Percentiles rank a stretch among this genome's conserved stretches.
These are phyloP conservation scores for Trametes maxima DNA, from an alignment of 768 basidiomycete genomes.

Conservation along the genomic window DNA sequence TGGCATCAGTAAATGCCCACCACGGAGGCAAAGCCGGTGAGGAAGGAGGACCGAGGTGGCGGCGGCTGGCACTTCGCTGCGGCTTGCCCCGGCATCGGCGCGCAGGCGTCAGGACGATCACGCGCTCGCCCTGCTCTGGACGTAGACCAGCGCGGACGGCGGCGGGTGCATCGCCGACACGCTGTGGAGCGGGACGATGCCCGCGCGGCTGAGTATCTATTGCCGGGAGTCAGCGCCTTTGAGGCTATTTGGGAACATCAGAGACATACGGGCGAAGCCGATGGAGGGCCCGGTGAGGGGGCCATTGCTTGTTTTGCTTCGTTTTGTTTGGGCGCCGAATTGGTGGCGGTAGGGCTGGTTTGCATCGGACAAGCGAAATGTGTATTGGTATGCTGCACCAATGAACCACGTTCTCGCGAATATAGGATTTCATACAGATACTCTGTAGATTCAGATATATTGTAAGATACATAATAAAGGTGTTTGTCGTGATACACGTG, in stretches of 20 bases:
- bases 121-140: constrained; percentile 46
- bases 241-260: constrained; percentile 22
- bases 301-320: no score
- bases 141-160: constrained; percentile 45
- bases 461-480: no score
- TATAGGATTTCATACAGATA: no score
- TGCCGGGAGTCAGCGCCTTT: constrained; percentile 9
- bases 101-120: constrained; percentile 48
- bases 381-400: no score
- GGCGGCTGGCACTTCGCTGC: constrained; percentile 53
- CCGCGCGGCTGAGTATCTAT: constrained; percentile 31
- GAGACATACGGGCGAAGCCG: constrained; percentile 11
- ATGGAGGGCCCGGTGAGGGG: constrained; percentile 19
- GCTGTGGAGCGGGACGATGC: constrained; percentile 31
- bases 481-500: no score
- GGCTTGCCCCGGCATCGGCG: constrained; percentile 42
- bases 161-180: constrained; percentile 40
- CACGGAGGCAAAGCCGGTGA: constrained; percentile 44
- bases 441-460: no score
- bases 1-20: no score
- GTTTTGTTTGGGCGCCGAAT: no score
- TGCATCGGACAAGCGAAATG: no score
- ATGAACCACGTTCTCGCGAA: no score
- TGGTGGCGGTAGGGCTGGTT: no score
- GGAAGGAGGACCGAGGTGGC: constrained; percentile 52